Conservation (phyloP, 2,329 filamentous ascomycete species). For the Ophiocordyceps camponoti-leonardi region DNA sequence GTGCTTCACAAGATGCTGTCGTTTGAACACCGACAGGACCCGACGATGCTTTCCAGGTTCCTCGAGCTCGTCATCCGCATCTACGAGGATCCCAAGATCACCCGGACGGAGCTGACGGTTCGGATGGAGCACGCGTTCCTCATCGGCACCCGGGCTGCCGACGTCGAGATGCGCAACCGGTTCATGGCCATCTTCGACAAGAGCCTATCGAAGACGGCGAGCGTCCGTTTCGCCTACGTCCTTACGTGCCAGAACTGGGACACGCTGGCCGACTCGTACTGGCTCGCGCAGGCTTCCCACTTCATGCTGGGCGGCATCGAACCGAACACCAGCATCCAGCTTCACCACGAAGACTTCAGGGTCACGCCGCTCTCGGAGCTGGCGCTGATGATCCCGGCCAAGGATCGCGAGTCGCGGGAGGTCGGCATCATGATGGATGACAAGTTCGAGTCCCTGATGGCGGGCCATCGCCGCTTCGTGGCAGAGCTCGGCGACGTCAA, state of each 20-base stretch:
- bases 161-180: conserved; percentile 91
- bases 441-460: conserved; percentile 63
- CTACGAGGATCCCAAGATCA: conserved; percentile 94
- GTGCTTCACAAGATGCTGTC: conserved; percentile 98
- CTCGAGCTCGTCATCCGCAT: conserved; percentile 92
- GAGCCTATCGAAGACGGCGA: conserved; percentile 83
- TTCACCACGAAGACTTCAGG: conserved; percentile 73
- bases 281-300: conserved; percentile 90
- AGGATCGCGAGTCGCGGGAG: conserved; percentile 54
- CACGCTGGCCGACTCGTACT: conserved; percentile 84
- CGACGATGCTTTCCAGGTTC: conserved; percentile 79
- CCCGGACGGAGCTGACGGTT: conserved; percentile 86
- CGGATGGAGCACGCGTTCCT: conserved; percentile 96
- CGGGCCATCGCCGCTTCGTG: conserved; percentile 67
- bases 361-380: conserved; percentile 57
- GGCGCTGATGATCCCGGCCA: conserved; percentile 49
- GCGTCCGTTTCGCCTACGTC: conserved; percentile 75
- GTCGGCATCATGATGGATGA: conserved; percentile 62
- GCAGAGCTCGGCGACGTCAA: conserved; percentile 71
- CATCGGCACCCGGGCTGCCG: conserved; percentile 80
- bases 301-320: conserved; percentile 84
- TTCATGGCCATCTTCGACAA: conserved; percentile 96
- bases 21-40: conserved; percentile 73
- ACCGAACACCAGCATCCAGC: conserved; percentile 57
- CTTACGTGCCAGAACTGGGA: conserved; percentile 94